Percentiles rank a stretch among this genome's conserved stretches.
These are phyloP conservation scores for Hyaloscypha hepaticicola DNA, from an alignment of 495 filamentous ascomycete genomes.

Conservation along the genomic window DNA sequence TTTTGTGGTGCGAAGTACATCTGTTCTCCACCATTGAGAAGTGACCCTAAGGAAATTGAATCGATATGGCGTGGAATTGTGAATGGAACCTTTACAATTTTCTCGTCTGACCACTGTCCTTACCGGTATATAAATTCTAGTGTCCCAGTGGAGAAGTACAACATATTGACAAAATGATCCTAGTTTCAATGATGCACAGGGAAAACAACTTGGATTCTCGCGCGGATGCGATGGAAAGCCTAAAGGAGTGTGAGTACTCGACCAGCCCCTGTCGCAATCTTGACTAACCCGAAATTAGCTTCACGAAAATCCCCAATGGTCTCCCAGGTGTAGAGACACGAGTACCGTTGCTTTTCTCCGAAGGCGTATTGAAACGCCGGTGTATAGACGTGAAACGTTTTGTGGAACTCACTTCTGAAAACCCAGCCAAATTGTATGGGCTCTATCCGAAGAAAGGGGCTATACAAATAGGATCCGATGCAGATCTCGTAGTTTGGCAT, in stretches of 20 bases:
- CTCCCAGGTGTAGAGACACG: not conserved
- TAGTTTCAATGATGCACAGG: not conserved
- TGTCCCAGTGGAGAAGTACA: not conserved
- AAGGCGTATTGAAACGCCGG: not conserved
- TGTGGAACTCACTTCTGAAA: not conserved
- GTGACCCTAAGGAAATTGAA: not conserved
- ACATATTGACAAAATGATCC: not conserved
- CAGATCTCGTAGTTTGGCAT: not conserved
- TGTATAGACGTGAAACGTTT: not conserved
- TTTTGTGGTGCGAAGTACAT: not conserved
- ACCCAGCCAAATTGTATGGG: not conserved
- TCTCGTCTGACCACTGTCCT: not conserved
- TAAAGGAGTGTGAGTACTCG: not conserved
- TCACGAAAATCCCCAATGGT: not conserved
- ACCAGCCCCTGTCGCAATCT: not conserved
- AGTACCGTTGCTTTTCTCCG: not conserved
- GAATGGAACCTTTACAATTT: not conserved
- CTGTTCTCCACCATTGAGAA: not conserved
- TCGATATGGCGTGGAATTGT: not conserved
- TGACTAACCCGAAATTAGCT: not conserved
- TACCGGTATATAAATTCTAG: not conserved
- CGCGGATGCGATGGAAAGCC: not conserved
- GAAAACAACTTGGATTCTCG: constrained; percentile 2
- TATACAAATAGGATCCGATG: not conserved
- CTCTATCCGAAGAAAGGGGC: constrained; percentile 1